phyloP scores from a whole-genome alignment of 768 basidiomycete genomes.

The Russula emetica region DNA sequence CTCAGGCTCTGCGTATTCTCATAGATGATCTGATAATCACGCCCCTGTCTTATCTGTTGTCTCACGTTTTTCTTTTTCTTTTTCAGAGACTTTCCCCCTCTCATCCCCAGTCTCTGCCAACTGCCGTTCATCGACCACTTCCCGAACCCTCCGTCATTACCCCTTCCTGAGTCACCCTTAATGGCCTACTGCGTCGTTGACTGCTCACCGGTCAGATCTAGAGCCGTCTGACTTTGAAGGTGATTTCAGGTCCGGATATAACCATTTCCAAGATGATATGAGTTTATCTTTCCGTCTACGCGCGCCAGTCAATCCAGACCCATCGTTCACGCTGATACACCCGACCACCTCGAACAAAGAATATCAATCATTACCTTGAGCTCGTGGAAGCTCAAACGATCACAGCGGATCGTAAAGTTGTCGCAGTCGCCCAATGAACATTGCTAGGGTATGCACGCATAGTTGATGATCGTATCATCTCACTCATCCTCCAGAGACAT shows the following conservation, averaged over 20 bases:
- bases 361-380: conserved; percentile 39
- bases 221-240: conserved; percentile 34
- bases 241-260: conserved; percentile 32
- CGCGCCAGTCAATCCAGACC: conserved; percentile 10
- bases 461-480: too few species aligned
- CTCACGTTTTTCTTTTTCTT: too few species aligned
- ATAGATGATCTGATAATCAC: too few species aligned
- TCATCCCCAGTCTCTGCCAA: too few species aligned
- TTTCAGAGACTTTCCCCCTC: too few species aligned
- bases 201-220: conserved; percentile 43
- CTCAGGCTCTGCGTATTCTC: too few species aligned
- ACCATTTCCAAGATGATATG: conserved; percentile 33
- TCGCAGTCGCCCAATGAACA: conserved; percentile 39
- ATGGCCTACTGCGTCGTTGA: conserved; percentile 50
- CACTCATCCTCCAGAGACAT: not conserved
- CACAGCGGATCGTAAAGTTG: conserved; percentile 40
- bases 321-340: not conserved
- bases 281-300: not conserved
- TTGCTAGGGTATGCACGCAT: conserved; percentile 33
- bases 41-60: too few species aligned
- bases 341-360: conserved; percentile 28
- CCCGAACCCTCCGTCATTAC: not conserved
- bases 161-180: not conserved
- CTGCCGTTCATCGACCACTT: too few species aligned
- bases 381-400: conserved; percentile 39